Evolutionary conservation across 768 basidiomycete species (phyloP).

Genomic region (Daedaleopsis sinensis): DNA sequence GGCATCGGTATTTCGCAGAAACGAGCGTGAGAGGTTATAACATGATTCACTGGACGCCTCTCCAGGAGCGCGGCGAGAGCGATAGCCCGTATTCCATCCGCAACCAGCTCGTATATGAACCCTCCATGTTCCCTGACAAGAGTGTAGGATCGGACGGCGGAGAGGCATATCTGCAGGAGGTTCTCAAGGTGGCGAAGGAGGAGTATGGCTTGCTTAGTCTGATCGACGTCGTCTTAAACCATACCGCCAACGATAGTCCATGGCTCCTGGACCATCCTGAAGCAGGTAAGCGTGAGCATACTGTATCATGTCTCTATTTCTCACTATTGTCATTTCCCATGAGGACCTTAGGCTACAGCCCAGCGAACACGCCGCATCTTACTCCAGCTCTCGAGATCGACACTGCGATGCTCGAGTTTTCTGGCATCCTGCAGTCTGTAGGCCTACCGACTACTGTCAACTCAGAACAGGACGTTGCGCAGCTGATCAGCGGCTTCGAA

Average conservation of each 20-base stretch:
- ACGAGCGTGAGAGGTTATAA: slow-evolving; percentile 92
- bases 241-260: slow-evolving; percentile 91
- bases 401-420: slow-evolving; percentile 81
- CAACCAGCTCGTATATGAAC: slow-evolving; percentile 84
- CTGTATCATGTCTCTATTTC: neutral
- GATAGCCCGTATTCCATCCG: slow-evolving; percentile 94
- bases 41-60: slow-evolving; percentile 95
- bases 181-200: slow-evolving; percentile 71
- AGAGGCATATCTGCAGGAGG: slow-evolving; percentile 57
- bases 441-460: slow-evolving; percentile 74
- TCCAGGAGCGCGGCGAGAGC: slow-evolving; percentile 89
- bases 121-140: slow-evolving; percentile 59
- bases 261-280: slow-evolving; percentile 96
- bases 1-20: slow-evolving; percentile 82
- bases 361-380: slow-evolving; percentile 89
- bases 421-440: slow-evolving; percentile 58
- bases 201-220: slow-evolving; percentile 88
- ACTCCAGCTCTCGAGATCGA: slow-evolving; percentile 93
- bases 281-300: slow-evolving; percentile 63
- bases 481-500: slow-evolving; percentile 65
- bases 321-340: neutral
- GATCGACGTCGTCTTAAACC: slow-evolving; percentile 97
- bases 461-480: slow-evolving; percentile 68
- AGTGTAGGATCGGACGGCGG: slow-evolving; percentile 50
- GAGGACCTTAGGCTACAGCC: slow-evolving; percentile 78